Percentiles rank a stretch among this genome's conserved stretches.
Evolutionary conservation across 1,139 yeast genomes (phyloP).

Genomic region (Lodderomyces beijingensis): DNA sequence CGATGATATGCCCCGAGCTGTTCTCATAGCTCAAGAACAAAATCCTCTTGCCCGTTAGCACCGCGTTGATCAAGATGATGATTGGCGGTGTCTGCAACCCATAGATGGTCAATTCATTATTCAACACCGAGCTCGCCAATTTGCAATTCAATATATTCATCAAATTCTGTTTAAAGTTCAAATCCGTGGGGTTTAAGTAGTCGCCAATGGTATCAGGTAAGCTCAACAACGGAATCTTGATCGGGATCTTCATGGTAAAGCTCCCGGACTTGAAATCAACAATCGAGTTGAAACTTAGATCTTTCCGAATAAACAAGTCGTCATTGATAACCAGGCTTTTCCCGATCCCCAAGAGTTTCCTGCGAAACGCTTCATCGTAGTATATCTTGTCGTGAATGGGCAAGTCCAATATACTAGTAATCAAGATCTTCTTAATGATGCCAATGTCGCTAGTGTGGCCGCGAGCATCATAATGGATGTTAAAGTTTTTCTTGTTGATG

Average conservation of each 20-base stretch:
- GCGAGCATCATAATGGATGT: conserved; percentile 15
- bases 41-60: conserved; percentile 54
- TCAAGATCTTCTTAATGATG: conserved; percentile 34
- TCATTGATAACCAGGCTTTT: conserved; percentile 19
- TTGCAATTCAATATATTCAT: conserved; percentile 35
- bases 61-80: conserved; percentile 51
- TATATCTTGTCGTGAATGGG: conserved; percentile 45
- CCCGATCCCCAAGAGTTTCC: conserved; percentile 31
- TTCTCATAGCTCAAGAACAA: conserved; percentile 53
- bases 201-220: conserved; percentile 44
- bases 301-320: conserved; percentile 40
- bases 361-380: conserved; percentile 36
- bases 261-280: conserved; percentile 28
- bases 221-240: conserved; percentile 38
- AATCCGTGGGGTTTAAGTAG: conserved; percentile 43
- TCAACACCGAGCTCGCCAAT: conserved; percentile 25
- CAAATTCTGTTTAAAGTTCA: conserved; percentile 40
- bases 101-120: conserved; percentile 45
- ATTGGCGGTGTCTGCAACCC: conserved; percentile 59
- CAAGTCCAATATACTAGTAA: conserved; percentile 44
- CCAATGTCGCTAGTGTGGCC: conserved; percentile 20
- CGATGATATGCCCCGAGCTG: conserved; percentile 53
- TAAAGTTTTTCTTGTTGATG: conserved; percentile 32
- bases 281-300: conserved; percentile 41
- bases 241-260: conserved; percentile 47